Evolutionary conservation across 768 basidiomycete species (phyloP), one percentile per base, ranked within the genome.

Genomic region (Amanita muscaria): DNA sequence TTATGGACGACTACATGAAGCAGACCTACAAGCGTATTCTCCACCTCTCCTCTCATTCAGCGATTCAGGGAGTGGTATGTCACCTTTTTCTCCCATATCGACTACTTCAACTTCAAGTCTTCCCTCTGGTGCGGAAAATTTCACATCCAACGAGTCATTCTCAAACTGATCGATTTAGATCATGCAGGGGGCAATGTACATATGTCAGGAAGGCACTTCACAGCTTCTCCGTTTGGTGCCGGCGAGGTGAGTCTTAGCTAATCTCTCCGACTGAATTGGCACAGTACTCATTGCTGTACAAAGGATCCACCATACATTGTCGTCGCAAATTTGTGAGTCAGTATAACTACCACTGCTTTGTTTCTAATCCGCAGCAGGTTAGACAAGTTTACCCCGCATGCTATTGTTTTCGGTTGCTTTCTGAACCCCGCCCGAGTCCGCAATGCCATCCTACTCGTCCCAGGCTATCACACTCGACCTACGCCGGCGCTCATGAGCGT

Each of bases 401-500:
- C 74, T 0, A 57, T 65, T 27, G 71, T 78, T 51, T 69, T 84
- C 46, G 81, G 81, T 4, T 78, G 87, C 54, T 88, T 86, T 59
- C 73, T 88, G 44, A 61, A 69, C 45, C 52, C 60, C 5, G 46
- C 67, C 6, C 69, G 77, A 24, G 72, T 80, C 49, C 70, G 70
- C 36, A 63, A 65, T 29, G 59, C 68, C 3, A 61, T 66, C 5
- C 65, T 82, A 40, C 64, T 71, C 1, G 41, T 42, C 21, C 65
- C 78, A 40, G 69, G 74, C 1, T 67, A 73, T 34, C 63, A 67
- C 3, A 63, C 68, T 30, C 60, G 73, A 3, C 74, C 74, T 15
- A 61, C 73, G 4, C 69, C 72, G 8, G 72, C 73, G 3, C 60
- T 80, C 3, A 61, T 73, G 27, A 72, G 64, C 47, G 64, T 63